Base-by-base conservation (phyloP, 202 grass and related monocot species). In the Hordeum pubiflorum region DNA sequence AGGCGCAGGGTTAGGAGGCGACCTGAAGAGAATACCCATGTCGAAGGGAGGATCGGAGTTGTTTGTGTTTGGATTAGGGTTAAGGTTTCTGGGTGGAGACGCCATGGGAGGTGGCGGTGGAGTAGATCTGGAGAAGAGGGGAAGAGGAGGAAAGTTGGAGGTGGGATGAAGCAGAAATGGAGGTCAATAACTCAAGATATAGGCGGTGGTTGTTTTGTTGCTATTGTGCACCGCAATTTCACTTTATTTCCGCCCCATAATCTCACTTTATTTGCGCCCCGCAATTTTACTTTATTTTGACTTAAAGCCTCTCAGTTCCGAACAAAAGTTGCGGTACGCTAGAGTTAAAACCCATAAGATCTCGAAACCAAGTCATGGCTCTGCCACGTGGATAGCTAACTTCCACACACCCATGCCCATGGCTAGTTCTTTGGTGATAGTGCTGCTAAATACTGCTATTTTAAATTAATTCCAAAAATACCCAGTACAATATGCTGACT, bases 31-130 rank as follows among this genome's bases (percentile, higher is more conserved):
- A 58, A 84, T 89, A 3, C 76, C 69, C 12, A 86, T 50, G 69
- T 93, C 89, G 80, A 90, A 95, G 54, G 88, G 68, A 10, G 11
- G 17, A 15, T 27, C 41, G 8, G 24, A 13, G 46, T 27, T 50
- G 69, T 39, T 85, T 31, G 54, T 43, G 15, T 82, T 89, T 57
- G 72, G 38, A 74, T 89, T 98, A 82, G 92, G 90, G 77, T 52
- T n/a, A 52, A 52, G 48, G 48, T 87, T 93, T 75, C 89, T 71
- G 27, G 66, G 15, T 2, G 96, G 92, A 80, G 92, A 77, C 58
- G 92, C 96, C 96, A 99, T 96, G 55, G 66, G 65, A 81, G 84
- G 24, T 22, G 86, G 72, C 58, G 52, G 75, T 43, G 83, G 79
- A 89, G 61, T 69, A 86, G 88, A 86, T 89, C 83, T 89, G 67